phyloP scores from a whole-genome alignment of 2,329 filamentous ascomycete genomes.

The Aspergillus vadensis region DNA sequence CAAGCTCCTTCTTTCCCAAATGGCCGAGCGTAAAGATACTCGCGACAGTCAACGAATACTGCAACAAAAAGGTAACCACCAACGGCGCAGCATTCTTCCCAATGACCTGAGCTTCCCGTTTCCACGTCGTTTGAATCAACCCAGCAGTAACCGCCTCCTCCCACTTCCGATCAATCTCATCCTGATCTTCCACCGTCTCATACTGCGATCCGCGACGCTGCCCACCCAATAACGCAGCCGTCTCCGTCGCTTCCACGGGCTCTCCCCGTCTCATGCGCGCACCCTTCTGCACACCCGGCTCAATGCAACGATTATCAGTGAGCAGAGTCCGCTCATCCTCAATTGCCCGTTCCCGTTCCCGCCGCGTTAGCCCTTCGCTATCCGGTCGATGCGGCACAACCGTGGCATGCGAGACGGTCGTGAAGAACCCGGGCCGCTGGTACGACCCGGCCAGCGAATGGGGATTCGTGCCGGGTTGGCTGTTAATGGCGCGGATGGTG shows the following conservation, averaged over 20 bases:
- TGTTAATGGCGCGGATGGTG: constrained; percentile 45
- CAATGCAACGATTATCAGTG: constrained; percentile 61
- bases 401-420: constrained; percentile 68
- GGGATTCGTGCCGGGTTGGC: constrained; percentile 38
- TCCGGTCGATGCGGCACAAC: constrained; percentile 58
- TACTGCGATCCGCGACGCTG: constrained; percentile 49
- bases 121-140: constrained; percentile 86
- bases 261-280: constrained; percentile 14
- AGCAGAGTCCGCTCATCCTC: constrained; percentile 61
- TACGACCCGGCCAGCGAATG: constrained; percentile 66
- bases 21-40: constrained; percentile 78
- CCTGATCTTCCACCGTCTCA: constrained; percentile 50
- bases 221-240: constrained; percentile 50
- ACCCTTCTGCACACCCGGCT: constrained; percentile 8
- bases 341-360: constrained; percentile 56
- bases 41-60: constrained; percentile 82
- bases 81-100: constrained; percentile 70
- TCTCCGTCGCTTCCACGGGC: constrained; percentile 40
- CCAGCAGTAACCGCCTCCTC: constrained; percentile 80
- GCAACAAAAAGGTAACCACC: constrained; percentile 73
- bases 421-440: constrained; percentile 75
- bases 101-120: constrained; percentile 82
- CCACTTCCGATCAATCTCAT: constrained; percentile 73
- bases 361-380: constrained; percentile 51
- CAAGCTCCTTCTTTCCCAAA: constrained; percentile 70